Evolutionary conservation across 169 alveolate species (phyloP).

Genomic region (Babesia gibsoni): DNA sequence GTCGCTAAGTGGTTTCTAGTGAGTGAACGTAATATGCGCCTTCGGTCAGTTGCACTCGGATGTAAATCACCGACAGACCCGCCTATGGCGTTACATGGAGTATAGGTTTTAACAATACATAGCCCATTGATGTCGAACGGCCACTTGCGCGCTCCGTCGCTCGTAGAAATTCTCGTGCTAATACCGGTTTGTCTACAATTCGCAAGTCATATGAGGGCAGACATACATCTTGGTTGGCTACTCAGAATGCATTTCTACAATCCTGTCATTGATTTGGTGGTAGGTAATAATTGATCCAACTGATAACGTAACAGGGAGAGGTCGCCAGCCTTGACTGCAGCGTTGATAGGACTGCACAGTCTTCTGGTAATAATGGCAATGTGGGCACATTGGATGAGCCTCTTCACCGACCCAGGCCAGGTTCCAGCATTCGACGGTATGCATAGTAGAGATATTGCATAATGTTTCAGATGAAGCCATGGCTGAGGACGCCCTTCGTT

Average conservation of each 20-base stretch:
- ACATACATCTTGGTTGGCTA: constrained; percentile 1
- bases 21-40: too few species aligned
- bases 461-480: constrained; percentile 22
- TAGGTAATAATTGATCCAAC: background rate
- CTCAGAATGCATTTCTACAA: constrained; percentile 1
- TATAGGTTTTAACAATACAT: too few species aligned
- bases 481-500: constrained; percentile 16
- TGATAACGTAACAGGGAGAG: background rate
- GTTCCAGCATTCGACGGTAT: constrained; percentile 43
- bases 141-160: background rate
- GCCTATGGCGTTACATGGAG: too few species aligned
- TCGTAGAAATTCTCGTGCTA: background rate
- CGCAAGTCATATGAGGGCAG: background rate
- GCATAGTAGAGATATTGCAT: background rate
- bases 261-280: background rate
- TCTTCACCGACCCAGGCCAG: constrained; percentile 44
- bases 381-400: constrained; percentile 53
- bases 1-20: too few species aligned
- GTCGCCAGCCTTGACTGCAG: background rate
- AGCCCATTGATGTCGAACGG: too few species aligned
- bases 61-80: too few species aligned
- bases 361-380: constrained; percentile 18
- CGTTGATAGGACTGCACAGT: constrained; percentile 2
- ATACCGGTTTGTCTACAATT: background rate
- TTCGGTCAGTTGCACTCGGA: too few species aligned